Evolutionary conservation across 1,284 basidiomycete genomes (phyloP).

Genomic region (Tilletia walkeri): DNA sequence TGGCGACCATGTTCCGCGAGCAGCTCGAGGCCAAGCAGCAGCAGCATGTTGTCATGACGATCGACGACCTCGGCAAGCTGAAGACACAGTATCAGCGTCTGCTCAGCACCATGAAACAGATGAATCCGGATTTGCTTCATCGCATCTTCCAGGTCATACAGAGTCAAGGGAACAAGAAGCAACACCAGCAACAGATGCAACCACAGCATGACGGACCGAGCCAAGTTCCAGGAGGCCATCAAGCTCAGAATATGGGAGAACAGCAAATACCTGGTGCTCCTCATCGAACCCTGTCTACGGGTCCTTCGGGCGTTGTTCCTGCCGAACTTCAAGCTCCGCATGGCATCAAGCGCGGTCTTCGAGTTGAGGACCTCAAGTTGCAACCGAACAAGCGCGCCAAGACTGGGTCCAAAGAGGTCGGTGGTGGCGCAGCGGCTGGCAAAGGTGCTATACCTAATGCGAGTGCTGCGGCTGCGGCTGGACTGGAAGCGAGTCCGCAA

Average conservation of each 20-base stretch:
- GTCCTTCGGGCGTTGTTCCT: conserved; percentile 7
- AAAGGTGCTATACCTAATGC: not conserved
- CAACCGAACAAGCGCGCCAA: conserved; percentile 49
- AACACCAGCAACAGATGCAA: not conserved
- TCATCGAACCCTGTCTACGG: not conserved
- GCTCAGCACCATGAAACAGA: conserved; percentile 8
- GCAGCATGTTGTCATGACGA: not conserved
- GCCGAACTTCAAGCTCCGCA: conserved; percentile 22
- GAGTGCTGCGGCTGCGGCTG: not conserved
- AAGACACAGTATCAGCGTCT: conserved; percentile 10
- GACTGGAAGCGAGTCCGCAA: conserved; percentile 25
- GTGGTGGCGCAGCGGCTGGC: not conserved
- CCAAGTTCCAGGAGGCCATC: not conserved
- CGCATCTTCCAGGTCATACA: not conserved
- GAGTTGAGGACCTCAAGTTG: conserved; percentile 50
- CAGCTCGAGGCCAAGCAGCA: not conserved
- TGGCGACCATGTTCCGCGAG: conserved; percentile 2
- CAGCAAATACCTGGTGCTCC: conserved; percentile 19
- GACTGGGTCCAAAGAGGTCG: not conserved
- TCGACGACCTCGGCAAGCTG: conserved; percentile 5
- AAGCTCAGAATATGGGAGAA: conserved; percentile 5
- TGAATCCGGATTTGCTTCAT: not conserved
- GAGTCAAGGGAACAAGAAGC: not conserved
- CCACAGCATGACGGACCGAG: no score
- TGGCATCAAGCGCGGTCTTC: conserved; percentile 46